Evolutionary conservation across 768 basidiomycete genomes (phyloP).

Genomic region (Tylopilus rubrobrunneus): DNA sequence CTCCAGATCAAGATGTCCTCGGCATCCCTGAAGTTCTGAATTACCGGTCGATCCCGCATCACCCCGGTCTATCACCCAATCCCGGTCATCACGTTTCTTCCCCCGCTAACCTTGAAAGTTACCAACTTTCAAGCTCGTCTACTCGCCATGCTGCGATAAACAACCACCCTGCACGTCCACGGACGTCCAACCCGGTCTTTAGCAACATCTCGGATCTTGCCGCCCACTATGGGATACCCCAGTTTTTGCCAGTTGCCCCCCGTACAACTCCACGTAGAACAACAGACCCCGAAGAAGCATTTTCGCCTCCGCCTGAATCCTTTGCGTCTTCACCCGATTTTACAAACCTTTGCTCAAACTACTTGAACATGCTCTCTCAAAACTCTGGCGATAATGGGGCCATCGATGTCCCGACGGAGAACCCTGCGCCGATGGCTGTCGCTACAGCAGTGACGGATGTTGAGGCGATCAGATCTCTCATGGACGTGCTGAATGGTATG

Average conservation of each 20-base stretch:
- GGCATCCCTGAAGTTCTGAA: constrained; percentile 38
- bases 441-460: constrained; percentile 20
- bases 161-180: constrained; percentile 50
- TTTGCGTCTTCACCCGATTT: constrained; percentile 37
- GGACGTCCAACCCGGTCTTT: constrained; percentile 66
- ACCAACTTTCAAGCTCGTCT: constrained; percentile 48
- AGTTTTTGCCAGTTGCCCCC: constrained; percentile 64
- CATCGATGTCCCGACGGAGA: constrained; percentile 30
- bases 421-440: constrained; percentile 24
- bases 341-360: constrained; percentile 49
- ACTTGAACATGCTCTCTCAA: constrained; percentile 65
- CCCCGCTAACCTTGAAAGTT: constrained; percentile 44
- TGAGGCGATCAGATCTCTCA: constrained; percentile 35
- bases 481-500: constrained; percentile 39
- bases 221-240: constrained; percentile 77
- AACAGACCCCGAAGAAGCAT: constrained; percentile 33
- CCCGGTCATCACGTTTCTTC: constrained; percentile 40
- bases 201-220: constrained; percentile 63
- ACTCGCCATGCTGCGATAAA: constrained; percentile 59
- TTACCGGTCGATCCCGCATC: constrained; percentile 39
- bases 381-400: constrained; percentile 40
- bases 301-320: constrained; percentile 24
- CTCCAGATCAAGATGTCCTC: constrained; percentile 44
- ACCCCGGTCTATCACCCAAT: constrained; percentile 33
- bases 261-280: constrained; percentile 48